Percentiles rank a stretch among this genome's conserved stretches.
Evolutionary conservation across 202 grass and related monocot genomes (phyloP).

Genomic region (Cymbopogon flexuosus): DNA sequence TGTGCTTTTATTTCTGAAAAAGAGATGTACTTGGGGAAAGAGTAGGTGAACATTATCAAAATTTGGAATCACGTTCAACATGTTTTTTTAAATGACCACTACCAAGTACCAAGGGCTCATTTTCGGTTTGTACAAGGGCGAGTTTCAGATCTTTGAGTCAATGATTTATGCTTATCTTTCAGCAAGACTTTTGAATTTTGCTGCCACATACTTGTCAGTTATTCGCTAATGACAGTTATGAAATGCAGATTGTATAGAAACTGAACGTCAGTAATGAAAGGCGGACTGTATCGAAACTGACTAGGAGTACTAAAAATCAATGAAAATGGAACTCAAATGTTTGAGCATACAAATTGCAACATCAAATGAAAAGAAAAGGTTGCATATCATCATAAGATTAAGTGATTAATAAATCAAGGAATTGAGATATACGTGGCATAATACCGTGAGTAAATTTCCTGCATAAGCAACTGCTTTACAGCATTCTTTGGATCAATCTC

Average conservation of each 20-base stretch:
- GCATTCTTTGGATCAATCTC: constrained; percentile 51
- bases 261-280: neutral
- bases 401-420: neutral
- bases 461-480: constrained; percentile 51
- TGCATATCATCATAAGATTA: neutral
- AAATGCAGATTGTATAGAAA: neutral
- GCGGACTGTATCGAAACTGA: neutral
- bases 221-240: neutral
- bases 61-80: neutral
- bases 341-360: neutral
- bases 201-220: neutral
- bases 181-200: neutral
- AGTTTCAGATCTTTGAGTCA: neutral
- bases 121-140: neutral
- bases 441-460: constrained; percentile 66
- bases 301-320: neutral
- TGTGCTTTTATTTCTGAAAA: neutral
- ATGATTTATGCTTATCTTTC: neutral
- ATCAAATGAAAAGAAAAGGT: neutral
- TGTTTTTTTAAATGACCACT: neutral
- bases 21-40: neutral
- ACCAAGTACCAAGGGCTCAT: neutral
- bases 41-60: neutral
- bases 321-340: neutral
- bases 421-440: neutral